Percentiles rank a stretch among this genome's conserved stretches.
phyloP scores from a whole-genome alignment of 2,329 filamentous ascomycete genomes.

The Aureobasidium melanogenum region DNA sequence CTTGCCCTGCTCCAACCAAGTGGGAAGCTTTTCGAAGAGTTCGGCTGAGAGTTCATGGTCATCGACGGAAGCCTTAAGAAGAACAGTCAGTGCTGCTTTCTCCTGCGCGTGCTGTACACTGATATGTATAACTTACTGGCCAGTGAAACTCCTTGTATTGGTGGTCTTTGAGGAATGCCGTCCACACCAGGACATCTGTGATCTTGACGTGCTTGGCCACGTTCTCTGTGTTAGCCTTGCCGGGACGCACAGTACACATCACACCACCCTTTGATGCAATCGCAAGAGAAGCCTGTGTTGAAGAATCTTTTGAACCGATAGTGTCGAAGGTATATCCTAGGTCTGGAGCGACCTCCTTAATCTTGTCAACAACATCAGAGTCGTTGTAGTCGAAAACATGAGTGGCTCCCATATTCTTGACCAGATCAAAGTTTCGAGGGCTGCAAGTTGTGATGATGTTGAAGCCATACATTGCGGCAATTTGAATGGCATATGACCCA shows the following conservation, averaged over 20 bases:
- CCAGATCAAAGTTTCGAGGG: conserved; percentile 39
- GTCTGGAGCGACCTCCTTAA: conserved; percentile 37
- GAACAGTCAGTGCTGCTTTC: neutral
- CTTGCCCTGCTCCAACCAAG: neutral
- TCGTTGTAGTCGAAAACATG: conserved; percentile 44
- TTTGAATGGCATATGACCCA: neutral
- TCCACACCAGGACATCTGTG: conserved; percentile 1
- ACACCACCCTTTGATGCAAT: neutral
- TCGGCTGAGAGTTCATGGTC: conserved; percentile 1
- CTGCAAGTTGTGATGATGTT: conserved; percentile 40
- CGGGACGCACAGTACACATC: neutral
- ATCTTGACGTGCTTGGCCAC: neutral
- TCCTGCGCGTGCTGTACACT: too few relatives aligned
- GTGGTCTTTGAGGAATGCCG: conserved; percentile 1
- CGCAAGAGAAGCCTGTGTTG: neutral
- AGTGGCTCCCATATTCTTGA: conserved; percentile 39
- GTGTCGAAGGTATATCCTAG: conserved; percentile 39
- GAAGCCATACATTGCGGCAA: conserved; percentile 24
- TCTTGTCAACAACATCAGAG: conserved; percentile 35
- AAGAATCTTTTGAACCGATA: neutral
- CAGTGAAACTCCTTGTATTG: neutral
- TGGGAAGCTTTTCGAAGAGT: neutral
- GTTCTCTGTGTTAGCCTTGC: neutral
- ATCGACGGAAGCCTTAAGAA: neutral
- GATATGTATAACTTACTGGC: neutral